Conservation (phyloP, 2,329 filamentous ascomycete genomes). For the Alternaria sp. region DNA sequence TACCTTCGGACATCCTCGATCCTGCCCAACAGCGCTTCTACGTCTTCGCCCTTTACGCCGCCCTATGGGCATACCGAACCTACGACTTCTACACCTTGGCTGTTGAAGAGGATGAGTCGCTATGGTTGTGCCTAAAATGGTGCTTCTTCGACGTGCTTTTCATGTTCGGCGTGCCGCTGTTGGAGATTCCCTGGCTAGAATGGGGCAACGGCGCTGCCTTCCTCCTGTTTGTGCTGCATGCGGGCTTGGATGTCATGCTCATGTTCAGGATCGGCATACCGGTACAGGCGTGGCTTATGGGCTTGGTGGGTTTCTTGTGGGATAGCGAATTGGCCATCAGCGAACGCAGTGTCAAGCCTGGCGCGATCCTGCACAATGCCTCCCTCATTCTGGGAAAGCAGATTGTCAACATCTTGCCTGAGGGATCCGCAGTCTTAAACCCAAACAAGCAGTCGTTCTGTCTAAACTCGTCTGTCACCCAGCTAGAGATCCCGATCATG, state of each 20-base stretch:
- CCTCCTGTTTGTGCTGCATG: constrained; percentile 74
- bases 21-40: constrained; percentile 91
- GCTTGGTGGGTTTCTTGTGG: constrained; percentile 81
- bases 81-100: constrained; percentile 84
- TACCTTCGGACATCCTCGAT: constrained; percentile 83
- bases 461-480: constrained; percentile 69
- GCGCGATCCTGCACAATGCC: constrained; percentile 86
- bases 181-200: constrained; percentile 97
- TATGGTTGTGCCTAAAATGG: constrained; percentile 95
- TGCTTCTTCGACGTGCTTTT: constrained; percentile 83
- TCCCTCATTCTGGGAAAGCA: constrained; percentile 95
- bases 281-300: constrained; percentile 74
- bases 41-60: constrained; percentile 78
- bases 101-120: constrained; percentile 84
- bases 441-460: constrained; percentile 83
- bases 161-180: constrained; percentile 82
- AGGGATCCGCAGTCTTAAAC: constrained; percentile 91
- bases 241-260: constrained; percentile 78
- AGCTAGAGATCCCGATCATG: constrained; percentile 78
- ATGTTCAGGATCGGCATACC: constrained; percentile 93
- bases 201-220: constrained; percentile 80
- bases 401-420: constrained; percentile 96
- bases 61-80: constrained; percentile 80
- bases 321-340: constrained; percentile 92
- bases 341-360: constrained; percentile 90